Evolutionary conservation across 2,329 filamentous ascomycete species (phyloP), one percentile per base, ranked within the genome.

Genomic region (Endothia cerciana): DNA sequence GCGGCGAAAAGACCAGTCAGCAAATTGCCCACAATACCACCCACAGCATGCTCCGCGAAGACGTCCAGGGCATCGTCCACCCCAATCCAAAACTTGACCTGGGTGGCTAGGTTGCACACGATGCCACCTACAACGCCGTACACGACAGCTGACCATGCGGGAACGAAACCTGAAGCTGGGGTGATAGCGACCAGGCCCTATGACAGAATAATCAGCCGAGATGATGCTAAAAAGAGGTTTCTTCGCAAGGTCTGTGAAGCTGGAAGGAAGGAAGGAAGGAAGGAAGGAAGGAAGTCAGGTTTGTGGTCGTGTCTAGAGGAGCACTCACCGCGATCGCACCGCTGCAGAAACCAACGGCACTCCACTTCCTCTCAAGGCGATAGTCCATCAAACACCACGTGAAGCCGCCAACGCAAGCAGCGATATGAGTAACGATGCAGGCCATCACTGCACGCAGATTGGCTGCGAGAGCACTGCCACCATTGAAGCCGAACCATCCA

Each of bases 401-500:
- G 67, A 97, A 85, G 66, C 90, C 93, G 64, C 89, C 93, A 33
- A 92, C 87, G 45, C 88, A 92, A 25, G 94, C 94, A 56, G 94
- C 90, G 28, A 97, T 82, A 78, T 97, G 94, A 66, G 94, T 97
- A 69, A 94, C 91, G 60, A 95, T 87, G 72, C 91, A 91, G 63
- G 94, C 93, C 91, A 97, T 94, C 76, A 97, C 84, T 63, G 94
- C 91, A 67, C 94, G 91, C 72, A 97, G 81, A 80, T 95, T 97
- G 70, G 92, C 91, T 66, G 87, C 85, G 53, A 96, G 83, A 2
- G 93, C 94, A 3, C 90, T 86, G 69, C 94, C 94, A 63, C 92
- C 93, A 78, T 97, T 97, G 87, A 97, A 97, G 59, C 94, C 94
- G 76, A 97, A 95, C 94, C 93, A 97, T 66, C 94, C 93, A 56